Evolutionary conservation across 225 moss, liverwort and hornwort genomes (phyloP).

Genomic region (Neckera pumila): DNA sequence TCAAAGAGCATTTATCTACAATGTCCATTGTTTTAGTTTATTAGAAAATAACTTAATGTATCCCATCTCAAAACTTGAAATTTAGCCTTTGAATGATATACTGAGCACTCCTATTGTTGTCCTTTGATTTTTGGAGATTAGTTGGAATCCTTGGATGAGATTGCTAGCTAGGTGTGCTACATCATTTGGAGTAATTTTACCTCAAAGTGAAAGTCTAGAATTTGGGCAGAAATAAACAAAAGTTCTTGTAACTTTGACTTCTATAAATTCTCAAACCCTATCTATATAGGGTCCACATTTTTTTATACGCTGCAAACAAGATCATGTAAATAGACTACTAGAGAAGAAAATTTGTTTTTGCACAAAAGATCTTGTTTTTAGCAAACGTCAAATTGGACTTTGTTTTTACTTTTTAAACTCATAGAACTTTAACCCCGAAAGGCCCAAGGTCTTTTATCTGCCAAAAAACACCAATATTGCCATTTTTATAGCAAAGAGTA

Average conservation of each 20-base stretch:
- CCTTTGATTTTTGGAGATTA: not conserved
- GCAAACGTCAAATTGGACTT: no score
- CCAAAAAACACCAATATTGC: no score
- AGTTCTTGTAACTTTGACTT: not conserved
- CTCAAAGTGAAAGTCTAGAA: not conserved
- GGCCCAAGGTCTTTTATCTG: no score
- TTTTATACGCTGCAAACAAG: no score
- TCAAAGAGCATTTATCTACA: not conserved
- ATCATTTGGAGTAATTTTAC: not conserved
- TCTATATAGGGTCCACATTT: not conserved
- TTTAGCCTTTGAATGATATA: not conserved
- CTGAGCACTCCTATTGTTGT: not conserved
- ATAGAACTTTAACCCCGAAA: not conserved
- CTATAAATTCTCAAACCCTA: not conserved
- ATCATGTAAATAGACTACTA: no score
- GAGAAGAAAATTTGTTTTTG: no score
- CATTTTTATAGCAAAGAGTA: no score
- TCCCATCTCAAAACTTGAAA: not conserved
- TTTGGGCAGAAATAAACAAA: fast-evolving
- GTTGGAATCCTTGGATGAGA: not conserved
- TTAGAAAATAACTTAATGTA: no score
- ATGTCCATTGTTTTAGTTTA: not conserved
- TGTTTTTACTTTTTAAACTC: no score
- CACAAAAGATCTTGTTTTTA: no score
- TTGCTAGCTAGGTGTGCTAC: not conserved